phyloP scores from a whole-genome alignment of 352 stramenopile genomes.

The Aphanomyces astaci region DNA sequence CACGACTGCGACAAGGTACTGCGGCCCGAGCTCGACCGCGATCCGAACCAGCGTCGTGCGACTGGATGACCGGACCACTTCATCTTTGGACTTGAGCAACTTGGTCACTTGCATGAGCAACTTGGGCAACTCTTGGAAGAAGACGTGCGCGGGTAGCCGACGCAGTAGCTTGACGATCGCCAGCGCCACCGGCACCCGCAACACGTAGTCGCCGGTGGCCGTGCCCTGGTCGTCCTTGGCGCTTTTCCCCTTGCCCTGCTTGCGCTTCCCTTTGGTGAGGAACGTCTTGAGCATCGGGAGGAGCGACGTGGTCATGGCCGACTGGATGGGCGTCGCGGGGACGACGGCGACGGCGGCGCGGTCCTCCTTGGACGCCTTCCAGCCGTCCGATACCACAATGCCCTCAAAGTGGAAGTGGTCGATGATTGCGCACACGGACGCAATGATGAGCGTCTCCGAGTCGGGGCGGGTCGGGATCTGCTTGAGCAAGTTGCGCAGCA shows the following conservation, averaged over 20 bases:
- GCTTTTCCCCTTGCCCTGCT: slow-evolving; percentile 49
- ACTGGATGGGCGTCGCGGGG: slow-evolving; percentile 55
- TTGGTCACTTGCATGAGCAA: slow-evolving; percentile 89
- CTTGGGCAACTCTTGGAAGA: slow-evolving; percentile 91
- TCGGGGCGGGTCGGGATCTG: slow-evolving; percentile 87
- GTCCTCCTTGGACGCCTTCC: slow-evolving; percentile 17
- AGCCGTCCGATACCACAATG: slow-evolving; percentile 26
- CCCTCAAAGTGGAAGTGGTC: slow-evolving; percentile 94
- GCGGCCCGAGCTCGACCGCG: slow-evolving; percentile 78
- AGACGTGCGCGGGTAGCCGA: slow-evolving; percentile 82
- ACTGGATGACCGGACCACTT: slow-evolving; percentile 85
- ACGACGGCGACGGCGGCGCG: slow-evolving; percentile 25
- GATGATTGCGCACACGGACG: slow-evolving; percentile 90
- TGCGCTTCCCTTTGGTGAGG: slow-evolving; percentile 80
- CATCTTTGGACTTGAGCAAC: slow-evolving; percentile 87
- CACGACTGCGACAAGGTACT: slow-evolving; percentile 79
- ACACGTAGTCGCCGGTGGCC: slow-evolving; percentile 42
- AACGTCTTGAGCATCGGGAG: slow-evolving; percentile 82
- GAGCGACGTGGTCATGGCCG: slow-evolving; percentile 69
- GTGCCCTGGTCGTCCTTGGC: slow-evolving; percentile 34
- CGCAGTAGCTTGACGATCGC: slow-evolving; percentile 96
- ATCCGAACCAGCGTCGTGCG: slow-evolving; percentile 93
- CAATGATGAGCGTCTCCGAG: slow-evolving; percentile 87
- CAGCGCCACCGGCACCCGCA: slow-evolving; percentile 91
- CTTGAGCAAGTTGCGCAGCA: slow-evolving; percentile 88